These are phyloP conservation scores for Nicotiana undulata DNA, from an alignment of 257 asterid species.

Conservation along the genomic window DNA sequence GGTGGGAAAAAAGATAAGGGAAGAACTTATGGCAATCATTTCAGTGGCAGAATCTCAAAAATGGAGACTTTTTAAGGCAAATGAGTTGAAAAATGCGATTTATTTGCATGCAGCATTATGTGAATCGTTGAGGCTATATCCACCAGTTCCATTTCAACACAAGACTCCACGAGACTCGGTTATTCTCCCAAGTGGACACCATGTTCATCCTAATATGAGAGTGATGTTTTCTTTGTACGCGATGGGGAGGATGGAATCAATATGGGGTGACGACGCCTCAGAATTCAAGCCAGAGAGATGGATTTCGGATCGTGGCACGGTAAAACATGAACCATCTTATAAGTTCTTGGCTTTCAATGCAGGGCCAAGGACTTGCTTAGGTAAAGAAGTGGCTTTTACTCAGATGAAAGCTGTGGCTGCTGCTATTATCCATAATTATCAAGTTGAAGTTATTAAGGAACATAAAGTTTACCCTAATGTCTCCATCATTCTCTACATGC, in stretches of 20 bases:
- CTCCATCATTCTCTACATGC: constrained; percentile 52
- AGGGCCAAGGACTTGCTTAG: constrained; percentile 62
- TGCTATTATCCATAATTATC: constrained; percentile 35
- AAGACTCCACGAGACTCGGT: constrained; percentile 34
- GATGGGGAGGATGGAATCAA: constrained; percentile 47
- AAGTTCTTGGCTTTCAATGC: constrained; percentile 62
- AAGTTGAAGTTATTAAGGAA: constrained; percentile 24
- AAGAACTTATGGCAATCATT: constrained; percentile 22
- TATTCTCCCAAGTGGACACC: constrained; percentile 50
- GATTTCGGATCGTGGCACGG: constrained; percentile 32
- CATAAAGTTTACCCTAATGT: constrained; percentile 37
- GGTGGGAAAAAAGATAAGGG: constrained; percentile 23
- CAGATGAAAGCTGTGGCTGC: constrained; percentile 47
- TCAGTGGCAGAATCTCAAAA: not conserved
- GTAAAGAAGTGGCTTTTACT: constrained; percentile 50
- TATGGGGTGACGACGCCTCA: constrained; percentile 49
- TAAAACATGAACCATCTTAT: constrained; percentile 45
- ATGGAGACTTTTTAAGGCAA: constrained; percentile 14
- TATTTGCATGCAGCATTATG: constrained; percentile 49
- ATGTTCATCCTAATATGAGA: constrained; percentile 35
- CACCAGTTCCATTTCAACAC: constrained; percentile 60
- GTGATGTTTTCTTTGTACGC: constrained; percentile 46
- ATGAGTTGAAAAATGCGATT: constrained; percentile 24
- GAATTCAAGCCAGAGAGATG: constrained; percentile 61
- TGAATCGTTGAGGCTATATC: constrained; percentile 47